Evolutionary conservation across 306 rosid species (phyloP).

Genomic region (Luffa acutangula): DNA sequence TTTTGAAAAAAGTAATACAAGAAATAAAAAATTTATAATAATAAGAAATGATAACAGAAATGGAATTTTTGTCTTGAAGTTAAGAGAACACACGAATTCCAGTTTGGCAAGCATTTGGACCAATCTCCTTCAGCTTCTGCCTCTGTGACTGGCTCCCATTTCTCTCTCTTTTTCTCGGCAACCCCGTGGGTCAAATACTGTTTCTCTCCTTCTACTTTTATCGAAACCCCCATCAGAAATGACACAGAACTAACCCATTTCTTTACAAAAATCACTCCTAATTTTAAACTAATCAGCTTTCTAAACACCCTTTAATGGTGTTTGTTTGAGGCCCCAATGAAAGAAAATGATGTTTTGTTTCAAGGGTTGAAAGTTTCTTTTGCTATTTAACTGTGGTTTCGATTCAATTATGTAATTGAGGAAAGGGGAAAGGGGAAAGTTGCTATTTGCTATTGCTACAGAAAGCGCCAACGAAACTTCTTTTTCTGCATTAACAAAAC

Average conservation of each 20-base stretch:
- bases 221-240: background rate
- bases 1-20: background rate
- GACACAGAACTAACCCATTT: background rate
- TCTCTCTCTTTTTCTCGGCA: background rate
- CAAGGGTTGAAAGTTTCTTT: background rate
- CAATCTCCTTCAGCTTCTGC: background rate
- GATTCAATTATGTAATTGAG: background rate
- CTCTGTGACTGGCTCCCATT: background rate
- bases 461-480: conserved; percentile 37
- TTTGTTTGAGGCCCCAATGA: background rate
- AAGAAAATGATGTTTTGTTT: background rate
- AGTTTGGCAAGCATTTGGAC: background rate
- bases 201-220: background rate
- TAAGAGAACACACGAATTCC: background rate
- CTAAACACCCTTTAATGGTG: background rate
- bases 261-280: background rate
- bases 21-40: too few species aligned
- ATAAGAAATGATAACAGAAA: background rate
- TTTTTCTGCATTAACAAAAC: conserved; percentile 44
- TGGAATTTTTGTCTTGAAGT: conserved; percentile 1
- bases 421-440: background rate
- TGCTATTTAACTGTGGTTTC: background rate
- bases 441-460: conserved; percentile 11
- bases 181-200: background rate
- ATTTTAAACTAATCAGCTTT: background rate